phyloP scores from a whole-genome alignment of 768 basidiomycete genomes.

The Artomyces pyxidatus region DNA sequence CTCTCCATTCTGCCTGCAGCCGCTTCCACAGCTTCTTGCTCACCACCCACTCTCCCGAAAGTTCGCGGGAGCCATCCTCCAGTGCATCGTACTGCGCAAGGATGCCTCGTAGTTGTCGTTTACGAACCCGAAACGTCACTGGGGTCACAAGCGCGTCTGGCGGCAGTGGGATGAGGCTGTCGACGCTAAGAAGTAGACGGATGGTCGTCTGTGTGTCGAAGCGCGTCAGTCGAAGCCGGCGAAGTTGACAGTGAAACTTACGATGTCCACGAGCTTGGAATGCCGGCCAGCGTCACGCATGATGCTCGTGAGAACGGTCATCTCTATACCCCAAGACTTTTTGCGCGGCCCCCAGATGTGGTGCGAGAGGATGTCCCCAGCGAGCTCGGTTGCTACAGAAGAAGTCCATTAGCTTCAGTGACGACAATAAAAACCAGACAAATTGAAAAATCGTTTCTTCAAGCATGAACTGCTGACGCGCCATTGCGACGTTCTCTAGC shows the following conservation, averaged over 20 bases:
- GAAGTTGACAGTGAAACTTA: conserved; percentile 28
- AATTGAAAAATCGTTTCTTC: too few relatives aligned
- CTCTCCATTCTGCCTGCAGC: conserved; percentile 76
- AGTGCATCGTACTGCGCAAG: conserved; percentile 62
- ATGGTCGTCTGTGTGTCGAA: conserved; percentile 31
- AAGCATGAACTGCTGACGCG: too few relatives aligned
- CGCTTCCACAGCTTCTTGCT: conserved; percentile 85
- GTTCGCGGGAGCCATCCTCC: conserved; percentile 72
- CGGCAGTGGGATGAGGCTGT: conserved; percentile 77
- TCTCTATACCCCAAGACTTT: conserved; percentile 90
- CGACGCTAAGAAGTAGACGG: conserved; percentile 65
- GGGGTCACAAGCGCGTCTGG: conserved; percentile 93
- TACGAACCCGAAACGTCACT: conserved; percentile 79
- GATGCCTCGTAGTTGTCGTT: conserved; percentile 69
- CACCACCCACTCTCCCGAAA: conserved; percentile 97
- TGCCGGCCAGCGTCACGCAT: conserved; percentile 81
- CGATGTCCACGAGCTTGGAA: conserved; percentile 78
- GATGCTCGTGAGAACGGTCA: conserved; percentile 82
- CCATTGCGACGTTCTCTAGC: too few relatives aligned
- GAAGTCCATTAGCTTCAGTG: too few relatives aligned
- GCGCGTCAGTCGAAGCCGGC: background rate
- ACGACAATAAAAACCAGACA: too few relatives aligned
- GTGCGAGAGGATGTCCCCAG: conserved; percentile 67
- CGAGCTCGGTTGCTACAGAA: conserved; percentile 39
- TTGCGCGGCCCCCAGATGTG: conserved; percentile 81